These are phyloP conservation scores for Acrasis kona DNA, from an alignment of 78 protist genomes.

Conservation along the genomic window DNA sequence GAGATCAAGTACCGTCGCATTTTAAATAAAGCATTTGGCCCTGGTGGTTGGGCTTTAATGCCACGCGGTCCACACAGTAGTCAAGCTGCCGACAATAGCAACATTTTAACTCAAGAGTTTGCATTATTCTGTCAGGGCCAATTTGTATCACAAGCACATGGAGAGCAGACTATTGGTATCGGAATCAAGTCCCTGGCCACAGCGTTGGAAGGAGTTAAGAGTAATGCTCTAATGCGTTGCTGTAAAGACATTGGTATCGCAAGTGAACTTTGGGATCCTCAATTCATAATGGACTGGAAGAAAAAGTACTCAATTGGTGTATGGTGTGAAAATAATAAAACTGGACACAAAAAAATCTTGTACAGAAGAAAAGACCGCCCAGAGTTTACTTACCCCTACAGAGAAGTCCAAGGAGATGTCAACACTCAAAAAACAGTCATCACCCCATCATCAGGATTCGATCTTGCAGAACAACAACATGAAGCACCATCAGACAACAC, in stretches of 20 bases:
- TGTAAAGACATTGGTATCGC: constrained; percentile 65
- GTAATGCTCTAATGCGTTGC: constrained; percentile 51
- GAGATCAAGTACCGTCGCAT: constrained; percentile 56
- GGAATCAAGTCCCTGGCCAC: constrained; percentile 28
- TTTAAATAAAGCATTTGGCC: constrained; percentile 47
- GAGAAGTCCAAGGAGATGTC: too few relatives aligned
- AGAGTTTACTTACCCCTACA: background rate
- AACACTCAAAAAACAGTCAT: too few relatives aligned
- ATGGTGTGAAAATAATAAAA: constrained; percentile 13
- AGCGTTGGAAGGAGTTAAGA: constrained; percentile 43
- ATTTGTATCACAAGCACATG: constrained; percentile 32
- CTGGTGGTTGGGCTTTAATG: constrained; percentile 64
- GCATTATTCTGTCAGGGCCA: constrained; percentile 50
- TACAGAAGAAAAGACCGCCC: constrained; percentile 14
- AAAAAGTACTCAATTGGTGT: constrained; percentile 17
- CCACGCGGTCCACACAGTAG: constrained; percentile 39
- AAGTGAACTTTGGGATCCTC: constrained; percentile 45
- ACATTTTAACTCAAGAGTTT: constrained; percentile 27
- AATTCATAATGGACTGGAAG: constrained; percentile 42
- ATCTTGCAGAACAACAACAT: too few relatives aligned
- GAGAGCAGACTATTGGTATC: constrained; percentile 24
- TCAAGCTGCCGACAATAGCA: too few relatives aligned
- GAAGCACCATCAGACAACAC: too few relatives aligned
- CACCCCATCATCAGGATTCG: too few relatives aligned
- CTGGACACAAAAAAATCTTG: constrained; percentile 26